phyloP scores from a whole-genome alignment of 2,329 filamentous ascomycete species.

The Ophiostoma ulmi region DNA sequence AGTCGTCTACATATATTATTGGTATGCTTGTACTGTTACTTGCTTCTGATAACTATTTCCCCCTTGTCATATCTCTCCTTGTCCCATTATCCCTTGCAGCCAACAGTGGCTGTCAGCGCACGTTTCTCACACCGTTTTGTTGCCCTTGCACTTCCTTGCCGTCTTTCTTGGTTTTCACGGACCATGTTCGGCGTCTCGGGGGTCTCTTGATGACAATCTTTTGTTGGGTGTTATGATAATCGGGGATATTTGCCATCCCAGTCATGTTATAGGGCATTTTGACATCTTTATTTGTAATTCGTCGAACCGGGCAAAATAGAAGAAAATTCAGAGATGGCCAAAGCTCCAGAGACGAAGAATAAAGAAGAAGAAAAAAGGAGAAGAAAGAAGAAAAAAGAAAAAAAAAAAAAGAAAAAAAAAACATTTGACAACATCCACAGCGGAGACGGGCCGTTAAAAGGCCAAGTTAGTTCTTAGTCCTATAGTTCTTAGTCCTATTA shows the following conservation, averaged over 20 bases:
- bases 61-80: background rate
- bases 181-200: background rate
- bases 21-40: background rate
- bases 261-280: background rate
- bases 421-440: slow-evolving; percentile 6
- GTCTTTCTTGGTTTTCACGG: background rate
- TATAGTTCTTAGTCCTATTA: too few species aligned
- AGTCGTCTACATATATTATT: too few species aligned
- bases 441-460: slow-evolving; percentile 15
- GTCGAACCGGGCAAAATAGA: background rate
- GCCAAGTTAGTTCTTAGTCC: background rate
- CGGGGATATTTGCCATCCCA: background rate
- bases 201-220: background rate
- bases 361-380: background rate
- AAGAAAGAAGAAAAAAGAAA: background rate
- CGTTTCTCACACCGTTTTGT: background rate
- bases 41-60: too few species aligned
- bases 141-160: background rate
- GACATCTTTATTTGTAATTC: background rate
- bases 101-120: too few species aligned
- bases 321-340: background rate
- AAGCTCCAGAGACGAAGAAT: background rate
- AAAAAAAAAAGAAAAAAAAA: background rate
- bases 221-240: background rate
- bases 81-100: too few species aligned